Percentiles rank a stretch among this genome's conserved stretches.
Evolutionary conservation across 176 grass and related monocot species (phyloP).

Genomic region (Musa itinerans): DNA sequence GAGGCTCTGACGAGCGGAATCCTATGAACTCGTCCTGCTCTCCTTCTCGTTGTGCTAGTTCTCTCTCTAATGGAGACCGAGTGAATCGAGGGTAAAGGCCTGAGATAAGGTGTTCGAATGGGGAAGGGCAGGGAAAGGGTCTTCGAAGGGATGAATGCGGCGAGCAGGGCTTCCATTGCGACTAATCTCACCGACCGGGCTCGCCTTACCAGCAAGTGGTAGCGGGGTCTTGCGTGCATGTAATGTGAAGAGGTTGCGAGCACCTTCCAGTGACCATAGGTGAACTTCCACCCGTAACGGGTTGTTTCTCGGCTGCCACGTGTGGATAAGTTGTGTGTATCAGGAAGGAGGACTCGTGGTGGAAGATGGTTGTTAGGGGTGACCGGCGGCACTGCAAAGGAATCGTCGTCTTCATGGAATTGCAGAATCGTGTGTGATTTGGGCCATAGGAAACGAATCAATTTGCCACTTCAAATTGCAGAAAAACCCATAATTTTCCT

Average conservation of each 20-base stretch:
- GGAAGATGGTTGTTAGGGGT: no score
- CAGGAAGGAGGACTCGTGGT: no score
- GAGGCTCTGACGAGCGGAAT: not conserved
- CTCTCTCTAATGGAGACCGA: not conserved
- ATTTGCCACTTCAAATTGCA: no score
- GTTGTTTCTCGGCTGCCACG: no score
- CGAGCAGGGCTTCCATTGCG: conserved; percentile 1
- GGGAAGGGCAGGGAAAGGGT: not conserved
- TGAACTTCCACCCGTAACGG: no score
- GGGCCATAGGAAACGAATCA: no score
- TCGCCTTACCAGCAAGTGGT: not conserved
- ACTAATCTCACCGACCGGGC: not conserved
- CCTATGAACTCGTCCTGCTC: not conserved
- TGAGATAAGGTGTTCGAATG: not conserved
- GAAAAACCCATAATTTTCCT: no score
- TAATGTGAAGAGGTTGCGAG: not conserved
- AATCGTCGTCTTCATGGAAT: no score
- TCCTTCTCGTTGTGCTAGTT: not conserved
- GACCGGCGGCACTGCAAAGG: no score
- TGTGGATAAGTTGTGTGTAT: no score
- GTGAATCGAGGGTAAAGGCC: not conserved
- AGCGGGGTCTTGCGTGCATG: not conserved
- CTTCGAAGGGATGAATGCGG: not conserved
- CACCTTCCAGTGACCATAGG: no score
- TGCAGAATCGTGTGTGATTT: no score